Conservation (phyloP, 2,329 filamentous ascomycete genomes). For the Fusarium austroafricanum region DNA sequence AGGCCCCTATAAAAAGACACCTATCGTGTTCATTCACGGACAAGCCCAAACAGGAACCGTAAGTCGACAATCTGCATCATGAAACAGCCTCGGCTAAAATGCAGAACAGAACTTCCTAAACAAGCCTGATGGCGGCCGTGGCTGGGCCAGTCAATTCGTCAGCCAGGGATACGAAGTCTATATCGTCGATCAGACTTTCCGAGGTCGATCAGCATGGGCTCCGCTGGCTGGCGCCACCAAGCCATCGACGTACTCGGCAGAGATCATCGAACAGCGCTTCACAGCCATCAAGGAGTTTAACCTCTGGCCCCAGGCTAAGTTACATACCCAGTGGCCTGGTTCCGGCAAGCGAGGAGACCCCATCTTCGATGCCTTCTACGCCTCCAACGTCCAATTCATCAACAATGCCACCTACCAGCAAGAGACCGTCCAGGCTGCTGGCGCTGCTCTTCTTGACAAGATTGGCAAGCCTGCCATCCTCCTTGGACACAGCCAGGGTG, state of each 20-base stretch:
- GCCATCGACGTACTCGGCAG: constrained; percentile 31
- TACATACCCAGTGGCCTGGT: constrained; percentile 41
- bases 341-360: constrained; percentile 34
- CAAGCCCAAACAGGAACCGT: constrained; percentile 41
- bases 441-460: constrained; percentile 56
- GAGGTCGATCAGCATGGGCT: constrained; percentile 39
- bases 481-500: constrained; percentile 61
- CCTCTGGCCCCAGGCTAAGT: constrained; percentile 37
- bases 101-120: constrained; percentile 39
- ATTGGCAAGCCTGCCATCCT: constrained; percentile 56
- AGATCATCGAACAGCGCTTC: constrained; percentile 38
- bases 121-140: constrained; percentile 39
- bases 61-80: neutral
- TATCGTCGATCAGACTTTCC: constrained; percentile 39
- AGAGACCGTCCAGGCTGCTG: constrained; percentile 37
- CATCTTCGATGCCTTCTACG: constrained; percentile 40
- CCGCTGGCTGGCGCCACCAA: constrained; percentile 27
- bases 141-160: constrained; percentile 40
- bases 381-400: constrained; percentile 41
- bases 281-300: constrained; percentile 30
- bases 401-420: constrained; percentile 40
- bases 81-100: neutral
- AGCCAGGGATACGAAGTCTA: constrained; percentile 40
- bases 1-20: constrained; percentile 11
- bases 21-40: constrained; percentile 39